phyloP scores from a whole-genome alignment of 2,329 filamentous ascomycete genomes.

The Basipetospora chlamydospora region DNA sequence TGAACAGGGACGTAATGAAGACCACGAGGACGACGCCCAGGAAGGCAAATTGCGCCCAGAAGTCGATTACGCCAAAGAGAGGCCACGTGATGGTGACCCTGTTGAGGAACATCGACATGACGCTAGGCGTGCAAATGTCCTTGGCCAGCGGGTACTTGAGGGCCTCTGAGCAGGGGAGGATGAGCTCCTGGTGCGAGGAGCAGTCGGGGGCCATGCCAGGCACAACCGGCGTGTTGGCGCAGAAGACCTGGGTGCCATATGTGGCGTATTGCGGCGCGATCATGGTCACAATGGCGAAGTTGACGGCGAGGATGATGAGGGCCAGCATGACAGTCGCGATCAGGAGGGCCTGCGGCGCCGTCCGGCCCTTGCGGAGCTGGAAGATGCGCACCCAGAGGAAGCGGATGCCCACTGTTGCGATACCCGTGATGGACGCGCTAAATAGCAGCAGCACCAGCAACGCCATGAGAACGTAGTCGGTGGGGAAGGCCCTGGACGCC shows the following conservation, averaged over 20 bases:
- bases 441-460: slow-evolving; percentile 79
- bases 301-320: slow-evolving; percentile 77
- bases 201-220: slow-evolving; percentile 51
- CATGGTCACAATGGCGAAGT: slow-evolving; percentile 85
- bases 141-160: slow-evolving; percentile 56
- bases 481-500: slow-evolving; percentile 69
- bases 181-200: slow-evolving; percentile 50
- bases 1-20: slow-evolving; percentile 65
- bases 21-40: slow-evolving; percentile 70
- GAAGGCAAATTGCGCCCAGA: slow-evolving; percentile 94
- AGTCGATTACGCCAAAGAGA: slow-evolving; percentile 82
- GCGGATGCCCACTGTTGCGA: slow-evolving; percentile 78
- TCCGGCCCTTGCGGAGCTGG: slow-evolving; percentile 76
- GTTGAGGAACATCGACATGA: slow-evolving; percentile 87
- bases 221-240: slow-evolving; percentile 51
- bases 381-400: slow-evolving; percentile 95
- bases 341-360: slow-evolving; percentile 79
- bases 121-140: slow-evolving; percentile 76
- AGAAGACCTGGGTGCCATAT: slow-evolving; percentile 90
- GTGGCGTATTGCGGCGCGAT: slow-evolving; percentile 92
- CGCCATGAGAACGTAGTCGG: slow-evolving; percentile 84
- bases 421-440: slow-evolving; percentile 70
- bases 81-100: slow-evolving; percentile 87
- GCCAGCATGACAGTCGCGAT: slow-evolving; percentile 84
- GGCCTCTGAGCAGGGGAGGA: slow-evolving; percentile 71